Evolutionary conservation across 768 basidiomycete genomes (phyloP).

Genomic region (Neoboletus brunneissimus): DNA sequence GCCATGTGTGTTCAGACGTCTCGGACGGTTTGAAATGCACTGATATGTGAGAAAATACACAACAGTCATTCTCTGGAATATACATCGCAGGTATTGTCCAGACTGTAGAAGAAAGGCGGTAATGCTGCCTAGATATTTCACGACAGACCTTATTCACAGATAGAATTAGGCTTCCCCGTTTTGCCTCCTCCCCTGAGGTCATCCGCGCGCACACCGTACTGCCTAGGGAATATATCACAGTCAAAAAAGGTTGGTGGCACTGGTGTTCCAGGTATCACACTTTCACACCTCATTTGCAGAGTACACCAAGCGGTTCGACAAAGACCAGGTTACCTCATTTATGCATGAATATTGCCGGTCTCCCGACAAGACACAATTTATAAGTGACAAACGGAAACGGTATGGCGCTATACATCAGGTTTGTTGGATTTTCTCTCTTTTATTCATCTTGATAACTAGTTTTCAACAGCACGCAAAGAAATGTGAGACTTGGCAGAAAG

Average conservation of each 20-base stretch:
- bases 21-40: not conserved
- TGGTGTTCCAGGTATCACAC: not conserved
- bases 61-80: not conserved
- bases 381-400: not conserved
- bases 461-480: not conserved
- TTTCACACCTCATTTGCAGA: not conserved
- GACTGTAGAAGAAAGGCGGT: not conserved
- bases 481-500: not conserved
- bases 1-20: not conserved
- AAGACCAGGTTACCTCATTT: conserved; percentile 7
- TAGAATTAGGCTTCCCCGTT: not conserved
- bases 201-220: not conserved
- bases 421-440: not conserved
- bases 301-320: not conserved
- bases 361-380: not conserved
- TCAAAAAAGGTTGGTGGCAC: not conserved
- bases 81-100: conserved; percentile 17
- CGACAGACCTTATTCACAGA: not conserved
- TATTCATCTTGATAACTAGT: not conserved
- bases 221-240: not conserved
- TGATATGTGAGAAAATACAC: not conserved
- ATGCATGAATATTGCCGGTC: conserved; percentile 3
- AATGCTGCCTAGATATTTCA: not conserved
- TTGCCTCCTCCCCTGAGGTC: not conserved
- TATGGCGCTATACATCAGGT: not conserved